phyloP scores from a whole-genome alignment of 2,329 filamentous ascomycete species.

The Domatiomyces catenatus region DNA sequence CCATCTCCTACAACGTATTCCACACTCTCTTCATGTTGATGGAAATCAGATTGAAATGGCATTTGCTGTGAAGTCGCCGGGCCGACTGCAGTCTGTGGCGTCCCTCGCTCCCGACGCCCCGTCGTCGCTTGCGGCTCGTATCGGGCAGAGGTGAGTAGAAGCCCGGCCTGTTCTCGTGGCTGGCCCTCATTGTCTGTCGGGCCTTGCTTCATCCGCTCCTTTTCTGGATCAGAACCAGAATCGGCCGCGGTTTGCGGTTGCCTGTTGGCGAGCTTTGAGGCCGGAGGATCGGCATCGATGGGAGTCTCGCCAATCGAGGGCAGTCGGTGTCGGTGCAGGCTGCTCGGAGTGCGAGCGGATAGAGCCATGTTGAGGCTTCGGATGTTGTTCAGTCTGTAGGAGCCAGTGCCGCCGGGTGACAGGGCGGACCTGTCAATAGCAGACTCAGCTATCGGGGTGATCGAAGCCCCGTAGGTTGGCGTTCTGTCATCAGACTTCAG shows the following conservation, averaged over 20 bases:
- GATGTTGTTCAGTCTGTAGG: conserved; percentile 39
- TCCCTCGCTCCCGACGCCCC: conserved; percentile 21
- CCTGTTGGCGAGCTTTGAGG: conserved; percentile 1
- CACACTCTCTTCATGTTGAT: conserved; percentile 34
- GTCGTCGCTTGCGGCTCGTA: conserved; percentile 29
- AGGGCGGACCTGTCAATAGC: conserved; percentile 44
- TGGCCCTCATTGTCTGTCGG: conserved; percentile 14
- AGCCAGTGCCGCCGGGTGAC: conserved; percentile 53
- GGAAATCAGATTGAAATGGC: conserved; percentile 28
- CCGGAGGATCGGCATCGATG: conserved; percentile 32
- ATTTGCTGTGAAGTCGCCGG: conserved; percentile 3
- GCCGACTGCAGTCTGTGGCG: conserved; percentile 46
- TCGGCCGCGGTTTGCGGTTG: conserved; percentile 27
- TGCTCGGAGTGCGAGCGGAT: conserved; percentile 40
- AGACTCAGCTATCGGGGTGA: conserved; percentile 75
- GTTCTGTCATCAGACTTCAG: conserved; percentile 44
- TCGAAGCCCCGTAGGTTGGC: conserved; percentile 59
- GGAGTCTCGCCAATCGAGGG: conserved; percentile 64
- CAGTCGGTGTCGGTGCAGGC: conserved; percentile 43
- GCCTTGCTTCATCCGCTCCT: conserved; percentile 17
- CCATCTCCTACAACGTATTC: not conserved
- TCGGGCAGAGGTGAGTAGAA: conserved; percentile 29
- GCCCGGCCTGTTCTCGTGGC: conserved; percentile 22
- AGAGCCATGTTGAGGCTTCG: conserved; percentile 56
- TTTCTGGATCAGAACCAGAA: conserved; percentile 35